Base-by-base conservation (phyloP, 148 eudicot genomes). In the Nepenthes gracilis region DNA sequence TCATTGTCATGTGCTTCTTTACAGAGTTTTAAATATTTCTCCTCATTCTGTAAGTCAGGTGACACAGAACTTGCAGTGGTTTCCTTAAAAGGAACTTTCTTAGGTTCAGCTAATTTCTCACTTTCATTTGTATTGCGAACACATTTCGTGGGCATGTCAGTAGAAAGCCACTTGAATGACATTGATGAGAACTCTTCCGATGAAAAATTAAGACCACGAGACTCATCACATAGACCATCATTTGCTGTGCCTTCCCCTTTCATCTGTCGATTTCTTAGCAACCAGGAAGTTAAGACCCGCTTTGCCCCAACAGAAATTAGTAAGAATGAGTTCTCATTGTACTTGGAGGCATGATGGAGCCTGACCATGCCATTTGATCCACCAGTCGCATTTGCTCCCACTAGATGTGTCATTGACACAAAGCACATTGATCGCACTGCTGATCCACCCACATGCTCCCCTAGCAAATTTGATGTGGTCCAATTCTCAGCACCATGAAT, bases 391-490 rank as follows among this genome's bases (percentile, higher is more conserved):
- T 68, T 76, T 40, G 74, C 63, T 66, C 69, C 73, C 43, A 59
- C 68, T 54, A 65, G 64, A 78, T 93, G 76, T 55, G 80, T 53
- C 76, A 75, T 85, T 55, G 85, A 89, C 66, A 86, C 90, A 55
- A 65, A 86, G 73, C 83, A 89, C 59, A 93, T 69, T 59, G 99
- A 93, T 63, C 97, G 83, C 68, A 93, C 97, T 61, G 97, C 91
- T 48, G 99, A 93, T 70, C 99, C 99, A 63, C 96, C 99, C 64
- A 93, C 95, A 83, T 93, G 99, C 61, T 86, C 99, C 61, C 99
- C 99, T 48, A 93, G 92, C 74, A 86, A 74, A 63, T 84, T 87
- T 55, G 99, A 93, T 43, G 78, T 56, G 50, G 81, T 73, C 96
- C 99, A 93, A 66, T 77, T 76, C 60, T 75, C 72, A 58, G 57